Evolutionary conservation across 139 green algal genomes (phyloP), one percentile per base, ranked within the genome.

Genomic region (Closterium sp.): DNA sequence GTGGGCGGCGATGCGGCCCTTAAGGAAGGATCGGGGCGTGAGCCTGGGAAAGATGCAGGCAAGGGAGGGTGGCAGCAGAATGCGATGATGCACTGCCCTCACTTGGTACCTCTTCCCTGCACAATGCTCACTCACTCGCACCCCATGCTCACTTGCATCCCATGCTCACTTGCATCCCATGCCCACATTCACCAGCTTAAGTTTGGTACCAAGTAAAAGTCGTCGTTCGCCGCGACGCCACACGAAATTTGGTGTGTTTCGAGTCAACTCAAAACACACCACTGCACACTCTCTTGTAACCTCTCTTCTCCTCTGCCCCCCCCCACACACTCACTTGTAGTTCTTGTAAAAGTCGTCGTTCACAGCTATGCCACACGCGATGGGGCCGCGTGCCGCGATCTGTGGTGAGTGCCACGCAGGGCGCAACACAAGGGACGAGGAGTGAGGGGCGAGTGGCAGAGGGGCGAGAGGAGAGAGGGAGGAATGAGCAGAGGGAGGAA

Each of bases 311-410:
- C 4, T 24, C 9, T 31, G 31, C 4, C 87, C 87, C 31, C 4
- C 19, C 22, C 22, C 9, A 50, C 2, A 1, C 84, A 30, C 84
- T 87, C 32, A 89, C 87, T 42, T 91, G 88, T 96, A 95, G 24
- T 86, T 89, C 50, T 98, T 97, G 22, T 87, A 87, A 86, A 99
- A 95, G 0, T 92, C 93, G 7, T 95, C 91, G n/a, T 97, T 94
- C 30, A 94, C 96, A 89, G 96, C 92, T 87, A 99, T 97, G 93
- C 92, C 95, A 93, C 97, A 99, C 73, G 90, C 94, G 93, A 99
- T 98, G 91, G 97, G 97, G 5, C 97, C 97, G 1, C 97, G 95
- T 21, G 93, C 84, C 45, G 88, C 32, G 21, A 94, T 94, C 91
- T 93, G 73, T 27, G 62, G 38, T 50, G 38, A 50, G 38, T 50